Conservation (phyloP, 2,329 filamentous ascomycete species). For the Pseudogymnoascus sp. region DNA sequence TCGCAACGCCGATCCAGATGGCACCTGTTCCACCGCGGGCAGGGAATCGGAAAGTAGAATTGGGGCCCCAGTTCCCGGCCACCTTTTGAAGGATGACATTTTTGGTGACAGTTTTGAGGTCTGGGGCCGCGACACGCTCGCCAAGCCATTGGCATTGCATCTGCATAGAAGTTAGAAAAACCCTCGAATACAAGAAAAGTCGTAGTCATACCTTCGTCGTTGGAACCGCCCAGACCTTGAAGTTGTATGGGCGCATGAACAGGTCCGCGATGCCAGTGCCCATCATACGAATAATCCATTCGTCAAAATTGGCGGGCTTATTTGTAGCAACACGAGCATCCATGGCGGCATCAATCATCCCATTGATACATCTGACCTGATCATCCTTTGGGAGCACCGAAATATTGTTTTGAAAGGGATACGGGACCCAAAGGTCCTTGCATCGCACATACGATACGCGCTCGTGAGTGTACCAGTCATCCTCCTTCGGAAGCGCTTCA, state of each 20-base stretch:
- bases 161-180: slow-evolving; percentile 35
- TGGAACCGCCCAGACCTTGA: slow-evolving; percentile 98
- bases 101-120: slow-evolving; percentile 85
- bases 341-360: slow-evolving; percentile 88
- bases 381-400: slow-evolving; percentile 97
- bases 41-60: slow-evolving; percentile 97
- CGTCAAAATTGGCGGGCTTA: slow-evolving; percentile 95
- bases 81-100: slow-evolving; percentile 96
- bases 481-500: slow-evolving; percentile 86
- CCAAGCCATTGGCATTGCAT: slow-evolving; percentile 99
- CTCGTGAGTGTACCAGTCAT: slow-evolving; percentile 97
- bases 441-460: slow-evolving; percentile 98
- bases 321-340: slow-evolving; percentile 77
- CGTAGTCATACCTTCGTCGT: slow-evolving; percentile 69
- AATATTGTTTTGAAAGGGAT: slow-evolving; percentile 99
- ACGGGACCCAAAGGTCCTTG: slow-evolving; percentile 93
- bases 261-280: slow-evolving; percentile 83
- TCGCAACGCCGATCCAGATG: slow-evolving; percentile 96
- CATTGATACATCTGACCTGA: slow-evolving; percentile 88
- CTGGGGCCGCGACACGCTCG: slow-evolving; percentile 93
- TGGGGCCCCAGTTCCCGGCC: slow-evolving; percentile 95
- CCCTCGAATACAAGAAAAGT: background rate
- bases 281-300: slow-evolving; percentile 94
- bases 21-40: slow-evolving; percentile 91
- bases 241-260: slow-evolving; percentile 99